A percentile compares a stretch with the other conserved stretches of the same genome.
These are phyloP conservation scores for Isabelozyma heimii DNA, from an alignment of 805 yeast species.

Conservation along the genomic window DNA sequence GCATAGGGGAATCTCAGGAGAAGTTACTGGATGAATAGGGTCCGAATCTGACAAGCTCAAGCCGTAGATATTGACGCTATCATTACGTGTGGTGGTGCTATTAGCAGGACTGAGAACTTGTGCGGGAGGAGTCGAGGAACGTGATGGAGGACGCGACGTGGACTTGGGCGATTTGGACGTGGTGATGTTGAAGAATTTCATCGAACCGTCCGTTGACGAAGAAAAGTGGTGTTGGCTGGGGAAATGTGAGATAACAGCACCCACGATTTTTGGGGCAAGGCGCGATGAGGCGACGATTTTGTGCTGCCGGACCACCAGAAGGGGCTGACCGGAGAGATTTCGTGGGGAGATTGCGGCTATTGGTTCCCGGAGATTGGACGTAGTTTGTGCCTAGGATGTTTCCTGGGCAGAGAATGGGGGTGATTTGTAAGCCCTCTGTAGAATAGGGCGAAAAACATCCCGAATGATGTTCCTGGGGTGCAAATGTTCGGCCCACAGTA, in stretches of 20 bases:
- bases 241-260: slow-evolving; percentile 6
- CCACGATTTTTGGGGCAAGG: not conserved
- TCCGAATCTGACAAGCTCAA: not conserved
- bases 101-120: no score
- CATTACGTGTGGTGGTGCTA: not conserved
- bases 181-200: not conserved
- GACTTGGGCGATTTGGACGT: not conserved
- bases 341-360: no score
- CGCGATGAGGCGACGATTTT: not conserved
- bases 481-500: no score
- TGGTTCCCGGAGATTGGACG: no score
- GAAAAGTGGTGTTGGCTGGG: not conserved
- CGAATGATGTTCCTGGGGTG: no score
- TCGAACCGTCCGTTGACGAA: not conserved
- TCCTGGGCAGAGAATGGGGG: no score
- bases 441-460: no score
- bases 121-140: not conserved
- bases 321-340: no score
- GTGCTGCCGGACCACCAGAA: no score
- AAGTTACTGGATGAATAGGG: not conserved
- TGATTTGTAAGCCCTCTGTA: no score
- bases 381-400: no score
- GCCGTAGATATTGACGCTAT: not conserved
- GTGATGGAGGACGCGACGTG: not conserved
- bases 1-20: slow-evolving; percentile 1